These are phyloP conservation scores for Spinacia oleracea DNA, from an alignment of 179 eudicot genomes.

Conservation along the genomic window DNA sequence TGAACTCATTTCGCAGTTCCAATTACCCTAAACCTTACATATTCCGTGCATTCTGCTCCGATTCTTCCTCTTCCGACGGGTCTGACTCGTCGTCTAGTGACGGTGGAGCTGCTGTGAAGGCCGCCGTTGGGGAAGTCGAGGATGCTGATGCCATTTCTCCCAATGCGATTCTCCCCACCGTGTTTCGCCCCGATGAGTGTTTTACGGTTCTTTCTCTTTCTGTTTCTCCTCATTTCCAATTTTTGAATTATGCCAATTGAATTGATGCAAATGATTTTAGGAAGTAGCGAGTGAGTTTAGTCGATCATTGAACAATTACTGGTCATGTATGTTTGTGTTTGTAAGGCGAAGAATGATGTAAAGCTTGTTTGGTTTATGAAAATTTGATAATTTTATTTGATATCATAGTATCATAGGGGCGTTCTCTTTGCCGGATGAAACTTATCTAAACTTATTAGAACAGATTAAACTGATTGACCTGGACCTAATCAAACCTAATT, in stretches of 20 bases:
- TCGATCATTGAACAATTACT: background rate
- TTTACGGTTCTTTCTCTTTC: slow-evolving; percentile 40
- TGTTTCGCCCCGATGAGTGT: slow-evolving; percentile 72
- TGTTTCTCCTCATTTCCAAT: background rate
- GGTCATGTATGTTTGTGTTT: background rate
- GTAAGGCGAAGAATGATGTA: background rate
- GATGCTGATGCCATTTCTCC: slow-evolving; percentile 50
- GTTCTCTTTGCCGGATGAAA: too few species aligned
- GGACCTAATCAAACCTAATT: too few species aligned
- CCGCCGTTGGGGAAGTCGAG: slow-evolving; percentile 36
- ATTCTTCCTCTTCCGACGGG: slow-evolving; percentile 54
- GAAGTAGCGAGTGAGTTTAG: background rate
- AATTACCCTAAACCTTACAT: slow-evolving; percentile 41
- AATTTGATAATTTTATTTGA: background rate
- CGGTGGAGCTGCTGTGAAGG: slow-evolving; percentile 27
- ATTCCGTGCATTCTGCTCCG: slow-evolving; percentile 61
- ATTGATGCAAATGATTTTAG: background rate
- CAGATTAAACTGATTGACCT: too few species aligned
- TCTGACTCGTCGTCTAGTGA: slow-evolving; percentile 33
- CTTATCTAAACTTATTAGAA: too few species aligned
- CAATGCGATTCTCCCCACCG: slow-evolving; percentile 66
- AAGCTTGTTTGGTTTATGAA: background rate
- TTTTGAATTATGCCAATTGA: background rate
- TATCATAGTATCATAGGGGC: background rate
- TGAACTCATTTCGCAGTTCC: slow-evolving; percentile 40